A percentile compares a stretch with the other conserved stretches of the same genome.
Evolutionary conservation across 139 green algal genomes (phyloP).

Genomic region (Trebouxia sp.): DNA sequence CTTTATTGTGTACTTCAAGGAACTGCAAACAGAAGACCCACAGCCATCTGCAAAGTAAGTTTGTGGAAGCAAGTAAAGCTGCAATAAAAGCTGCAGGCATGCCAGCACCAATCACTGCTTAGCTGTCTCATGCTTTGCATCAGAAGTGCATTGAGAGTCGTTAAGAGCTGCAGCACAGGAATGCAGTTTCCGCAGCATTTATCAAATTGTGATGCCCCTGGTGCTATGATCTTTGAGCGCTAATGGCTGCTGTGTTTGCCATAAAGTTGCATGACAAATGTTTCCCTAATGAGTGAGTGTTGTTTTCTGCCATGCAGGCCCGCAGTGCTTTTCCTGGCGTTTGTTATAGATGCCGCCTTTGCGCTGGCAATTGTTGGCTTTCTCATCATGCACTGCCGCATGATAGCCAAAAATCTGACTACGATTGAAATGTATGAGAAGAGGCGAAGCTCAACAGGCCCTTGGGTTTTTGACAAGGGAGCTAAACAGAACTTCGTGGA

Average conservation of each 20-base stretch:
- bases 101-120: too few relatives aligned
- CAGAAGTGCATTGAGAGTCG: too few relatives aligned
- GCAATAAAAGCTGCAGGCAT: neutral
- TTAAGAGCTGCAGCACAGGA: too few relatives aligned
- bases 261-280: neutral
- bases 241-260: neutral
- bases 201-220: too few relatives aligned
- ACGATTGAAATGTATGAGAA: slow-evolving; percentile 95
- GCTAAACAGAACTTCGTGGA: slow-evolving; percentile 68
- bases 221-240: too few relatives aligned
- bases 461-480: slow-evolving; percentile 80
- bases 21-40: neutral
- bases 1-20: slow-evolving; percentile 65
- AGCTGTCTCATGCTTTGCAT: too few relatives aligned
- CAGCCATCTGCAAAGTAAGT: slow-evolving; percentile 17
- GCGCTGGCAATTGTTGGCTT: slow-evolving; percentile 70
- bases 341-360: slow-evolving; percentile 62
- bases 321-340: slow-evolving; percentile 56
- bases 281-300: neutral
- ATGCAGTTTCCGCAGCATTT: too few relatives aligned
- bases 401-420: slow-evolving; percentile 67
- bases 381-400: slow-evolving; percentile 75
- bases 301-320: slow-evolving; percentile 39
- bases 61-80: neutral
- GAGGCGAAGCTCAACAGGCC: slow-evolving; percentile 39